Evolutionary conservation across 345 rosid genomes (phyloP).

Genomic region (Populus tremula): DNA sequence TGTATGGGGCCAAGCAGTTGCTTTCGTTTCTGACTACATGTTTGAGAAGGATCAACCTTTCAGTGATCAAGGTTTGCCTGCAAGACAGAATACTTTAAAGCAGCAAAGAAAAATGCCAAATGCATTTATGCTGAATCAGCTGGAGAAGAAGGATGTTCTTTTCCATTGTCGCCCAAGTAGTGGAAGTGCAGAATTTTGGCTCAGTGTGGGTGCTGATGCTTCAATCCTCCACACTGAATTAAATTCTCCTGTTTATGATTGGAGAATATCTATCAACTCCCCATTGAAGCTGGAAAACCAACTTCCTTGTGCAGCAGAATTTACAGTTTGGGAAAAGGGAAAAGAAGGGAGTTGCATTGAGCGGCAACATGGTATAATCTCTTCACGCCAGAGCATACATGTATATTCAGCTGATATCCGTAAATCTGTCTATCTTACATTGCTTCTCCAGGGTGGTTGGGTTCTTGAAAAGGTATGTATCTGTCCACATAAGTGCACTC

Average conservation of each 20-base stretch:
- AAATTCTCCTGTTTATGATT: slow-evolving; percentile 92
- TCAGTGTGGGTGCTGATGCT: slow-evolving; percentile 86
- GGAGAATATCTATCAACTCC: slow-evolving; percentile 81
- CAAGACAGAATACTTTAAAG: slow-evolving; percentile 57
- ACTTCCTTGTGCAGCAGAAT: slow-evolving; percentile 81
- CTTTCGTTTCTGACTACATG: slow-evolving; percentile 54
- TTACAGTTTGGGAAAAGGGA: slow-evolving; percentile 79
- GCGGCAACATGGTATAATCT: slow-evolving; percentile 58
- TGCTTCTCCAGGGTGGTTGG: slow-evolving; percentile 89
- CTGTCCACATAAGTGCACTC: neutral
- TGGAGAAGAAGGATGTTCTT: slow-evolving; percentile 91
- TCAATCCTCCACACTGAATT: slow-evolving; percentile 83
- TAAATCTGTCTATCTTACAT: slow-evolving; percentile 70
- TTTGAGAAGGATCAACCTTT: slow-evolving; percentile 68
- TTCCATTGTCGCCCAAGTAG: slow-evolving; percentile 51
- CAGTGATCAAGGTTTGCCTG: slow-evolving; percentile 59
- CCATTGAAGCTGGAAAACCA: slow-evolving; percentile 95
- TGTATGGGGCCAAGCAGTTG: slow-evolving; percentile 64
- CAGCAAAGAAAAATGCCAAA: slow-evolving; percentile 54
- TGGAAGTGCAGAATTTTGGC: slow-evolving; percentile 76
- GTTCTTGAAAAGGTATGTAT: slow-evolving; percentile 73
- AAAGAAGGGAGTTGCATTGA: slow-evolving; percentile 71
- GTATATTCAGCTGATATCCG: slow-evolving; percentile 70
- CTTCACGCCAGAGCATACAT: slow-evolving; percentile 57
- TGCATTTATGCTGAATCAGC: slow-evolving; percentile 63